Evolutionary conservation across 2,329 filamentous ascomycete species (phyloP), one percentile per base, ranked within the genome.

Genomic region (Xylaria sp.): DNA sequence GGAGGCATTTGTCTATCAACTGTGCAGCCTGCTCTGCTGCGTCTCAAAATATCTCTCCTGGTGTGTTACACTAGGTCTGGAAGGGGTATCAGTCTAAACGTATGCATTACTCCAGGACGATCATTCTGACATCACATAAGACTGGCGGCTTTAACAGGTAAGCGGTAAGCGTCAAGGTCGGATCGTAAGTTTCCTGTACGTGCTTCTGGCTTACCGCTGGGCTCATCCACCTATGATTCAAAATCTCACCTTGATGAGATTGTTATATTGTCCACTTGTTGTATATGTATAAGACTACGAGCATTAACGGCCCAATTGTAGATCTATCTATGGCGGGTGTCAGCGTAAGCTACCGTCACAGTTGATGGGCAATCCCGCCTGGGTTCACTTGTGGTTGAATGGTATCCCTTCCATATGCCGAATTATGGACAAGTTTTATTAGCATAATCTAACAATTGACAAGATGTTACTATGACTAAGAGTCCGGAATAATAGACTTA

Each of bases 51-150:
- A 37, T 20, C 8, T 54, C 13, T 51, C 18, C 37, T 48, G 23
- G 50, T 56, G 46, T 54, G 51, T 55, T 41, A 44, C 50, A 23
- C 37, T 8, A 52, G 20, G 50, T 23, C 46, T 41, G 3, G 25
- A 18, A n/a, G 9, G 41, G 48, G 13, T 51, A 9, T 25, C 8
- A 8, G n/a, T 18, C 12, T 31, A 46, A 37, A 37, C 34, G 7
- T 37, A 37, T 37, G 10, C 12, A 44, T n/a, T 41, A 58, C 37
- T 58, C 7, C 15, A 20, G 55, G 25, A 13, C 18, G 15, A 58
- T 31, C 9, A 28, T 46, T 58, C 55, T 58, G 37, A 58, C 39
- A 58, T 58, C 39, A 46, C 55, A 39, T 58, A 44, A 58, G 37
- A 58, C 20, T 28, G 39, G 23, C 3, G 6, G 28, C 28, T 41